phyloP scores from a whole-genome alignment of 495 filamentous ascomycete genomes.

The Mytilinidion resinicola region DNA sequence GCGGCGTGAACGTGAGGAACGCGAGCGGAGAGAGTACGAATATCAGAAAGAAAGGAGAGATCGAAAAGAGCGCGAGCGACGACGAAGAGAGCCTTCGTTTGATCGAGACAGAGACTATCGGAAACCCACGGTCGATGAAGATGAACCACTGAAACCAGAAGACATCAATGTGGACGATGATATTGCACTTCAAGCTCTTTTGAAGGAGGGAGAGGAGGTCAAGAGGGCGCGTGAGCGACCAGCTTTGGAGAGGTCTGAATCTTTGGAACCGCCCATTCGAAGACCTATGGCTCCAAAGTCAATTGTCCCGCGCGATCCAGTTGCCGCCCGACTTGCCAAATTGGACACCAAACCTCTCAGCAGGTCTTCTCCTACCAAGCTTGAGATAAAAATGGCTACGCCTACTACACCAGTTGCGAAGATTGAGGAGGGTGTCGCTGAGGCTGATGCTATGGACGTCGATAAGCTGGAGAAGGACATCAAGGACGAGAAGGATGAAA shows the following conservation, averaged over 20 bases:
- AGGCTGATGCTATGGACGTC: neutral
- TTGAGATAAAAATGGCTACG: constrained; percentile 16
- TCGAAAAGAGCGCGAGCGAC: constrained; percentile 34
- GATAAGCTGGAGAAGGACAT: constrained; percentile 7
- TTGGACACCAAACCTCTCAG: constrained; percentile 20
- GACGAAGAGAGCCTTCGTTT: constrained; percentile 30
- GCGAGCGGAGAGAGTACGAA: constrained; percentile 5
- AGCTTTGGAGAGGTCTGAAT: constrained; percentile 49
- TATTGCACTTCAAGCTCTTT: constrained; percentile 47
- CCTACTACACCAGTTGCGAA: constrained; percentile 6
- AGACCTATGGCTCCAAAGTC: constrained; percentile 32
- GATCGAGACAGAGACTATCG: constrained; percentile 33
- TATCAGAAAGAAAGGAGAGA: constrained; percentile 1
- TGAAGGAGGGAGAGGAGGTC: constrained; percentile 55
- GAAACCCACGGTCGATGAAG: constrained; percentile 38
- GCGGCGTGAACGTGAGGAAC: constrained; percentile 9
- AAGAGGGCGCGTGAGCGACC: constrained; percentile 54
- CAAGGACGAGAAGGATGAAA: neutral
- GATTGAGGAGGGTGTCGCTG: neutral
- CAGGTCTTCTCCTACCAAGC: constrained; percentile 14
- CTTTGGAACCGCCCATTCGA: constrained; percentile 42
- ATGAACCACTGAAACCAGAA: constrained; percentile 32
- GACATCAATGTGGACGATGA: constrained; percentile 56
- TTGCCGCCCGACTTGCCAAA: constrained; percentile 22
- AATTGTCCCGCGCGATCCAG: constrained; percentile 32